Conservation (phyloP, 2,329 filamentous ascomycete species). For the Monilinia polystroma region DNA sequence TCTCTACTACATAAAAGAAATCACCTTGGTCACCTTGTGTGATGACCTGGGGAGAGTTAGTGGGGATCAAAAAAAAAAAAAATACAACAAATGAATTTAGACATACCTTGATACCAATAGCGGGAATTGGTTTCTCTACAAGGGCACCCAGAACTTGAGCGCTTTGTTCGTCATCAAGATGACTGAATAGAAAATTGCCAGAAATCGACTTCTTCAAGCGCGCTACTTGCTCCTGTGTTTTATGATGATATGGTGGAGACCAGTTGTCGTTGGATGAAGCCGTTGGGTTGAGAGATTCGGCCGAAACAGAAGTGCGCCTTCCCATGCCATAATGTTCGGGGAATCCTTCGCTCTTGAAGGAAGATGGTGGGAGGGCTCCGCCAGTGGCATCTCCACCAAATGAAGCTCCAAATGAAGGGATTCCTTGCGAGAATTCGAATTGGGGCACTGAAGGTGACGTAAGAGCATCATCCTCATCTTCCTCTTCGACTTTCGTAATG, state of each 20-base stretch:
- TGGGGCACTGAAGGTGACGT: slow-evolving; percentile 69
- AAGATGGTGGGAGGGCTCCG: slow-evolving; percentile 48
- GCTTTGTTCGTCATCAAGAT: slow-evolving; percentile 91
- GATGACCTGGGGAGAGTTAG: slow-evolving; percentile 65
- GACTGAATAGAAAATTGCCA: slow-evolving; percentile 89
- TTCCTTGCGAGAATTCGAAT: slow-evolving; percentile 49
- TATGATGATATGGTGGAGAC: slow-evolving; percentile 81
- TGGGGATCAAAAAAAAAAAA: slow-evolving; percentile 2
- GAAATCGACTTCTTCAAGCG: slow-evolving; percentile 80
- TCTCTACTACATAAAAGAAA: slow-evolving; percentile 97
- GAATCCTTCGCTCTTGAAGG: slow-evolving; percentile 61
- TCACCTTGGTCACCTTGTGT: slow-evolving; percentile 93
- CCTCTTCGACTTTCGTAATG: slow-evolving; percentile 48
- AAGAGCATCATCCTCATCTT: slow-evolving; percentile 72
- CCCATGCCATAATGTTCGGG: slow-evolving; percentile 92
- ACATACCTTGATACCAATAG: slow-evolving; percentile 72
- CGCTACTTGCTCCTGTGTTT: slow-evolving; percentile 75
- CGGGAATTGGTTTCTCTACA: slow-evolving; percentile 92
- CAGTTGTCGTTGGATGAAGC: slow-evolving; percentile 83
- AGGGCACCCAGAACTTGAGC: slow-evolving; percentile 84
- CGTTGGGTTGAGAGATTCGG: slow-evolving; percentile 90
- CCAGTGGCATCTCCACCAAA: slow-evolving; percentile 50
- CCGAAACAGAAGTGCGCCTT: slow-evolving; percentile 92
- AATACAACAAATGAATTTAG: not conserved
- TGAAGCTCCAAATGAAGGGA: slow-evolving; percentile 38